Percentiles rank a stretch among this genome's conserved stretches.
phyloP scores from a whole-genome alignment of 768 basidiomycete genomes.

The Suillus sp. region DNA sequence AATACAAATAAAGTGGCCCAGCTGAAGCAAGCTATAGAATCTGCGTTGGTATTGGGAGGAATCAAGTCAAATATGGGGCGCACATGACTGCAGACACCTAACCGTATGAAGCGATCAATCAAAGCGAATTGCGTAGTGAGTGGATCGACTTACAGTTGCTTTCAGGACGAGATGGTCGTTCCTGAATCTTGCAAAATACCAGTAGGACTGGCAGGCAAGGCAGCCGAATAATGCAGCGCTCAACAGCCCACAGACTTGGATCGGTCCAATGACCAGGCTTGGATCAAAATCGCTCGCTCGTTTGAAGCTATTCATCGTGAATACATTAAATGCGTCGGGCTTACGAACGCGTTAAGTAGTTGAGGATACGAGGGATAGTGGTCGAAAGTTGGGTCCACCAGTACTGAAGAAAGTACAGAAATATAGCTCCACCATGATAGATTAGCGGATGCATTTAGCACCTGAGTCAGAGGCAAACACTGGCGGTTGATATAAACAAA shows the following conservation, averaged over 20 bases:
- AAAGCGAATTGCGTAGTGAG: not conserved
- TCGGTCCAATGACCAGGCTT: slow-evolving; percentile 12
- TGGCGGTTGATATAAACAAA: not conserved
- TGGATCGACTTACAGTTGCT: not conserved
- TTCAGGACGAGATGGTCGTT: slow-evolving; percentile 12
- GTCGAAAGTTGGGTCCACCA: not conserved
- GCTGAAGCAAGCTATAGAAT: slow-evolving; percentile 3
- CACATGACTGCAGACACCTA: slow-evolving; percentile 12
- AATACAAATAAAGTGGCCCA: slow-evolving; percentile 3
- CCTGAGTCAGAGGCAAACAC: not conserved
- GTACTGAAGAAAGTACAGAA: not conserved
- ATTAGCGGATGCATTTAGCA: not conserved
- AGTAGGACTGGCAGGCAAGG: slow-evolving; percentile 16
- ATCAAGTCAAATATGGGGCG: not conserved
- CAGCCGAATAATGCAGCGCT: slow-evolving; percentile 18
- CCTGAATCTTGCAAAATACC: slow-evolving; percentile 17
- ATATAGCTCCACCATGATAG: not conserved
- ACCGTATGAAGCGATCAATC: not conserved
- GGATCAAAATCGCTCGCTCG: not conserved
- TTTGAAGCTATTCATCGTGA: not conserved
- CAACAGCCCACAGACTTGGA: slow-evolving; percentile 17
- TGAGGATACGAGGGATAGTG: not conserved
- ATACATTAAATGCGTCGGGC: not conserved
- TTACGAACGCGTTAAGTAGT: not conserved
- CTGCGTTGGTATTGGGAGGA: not conserved